phyloP scores from a whole-genome alignment of 495 filamentous ascomycete genomes.

The Penicillium soppii region DNA sequence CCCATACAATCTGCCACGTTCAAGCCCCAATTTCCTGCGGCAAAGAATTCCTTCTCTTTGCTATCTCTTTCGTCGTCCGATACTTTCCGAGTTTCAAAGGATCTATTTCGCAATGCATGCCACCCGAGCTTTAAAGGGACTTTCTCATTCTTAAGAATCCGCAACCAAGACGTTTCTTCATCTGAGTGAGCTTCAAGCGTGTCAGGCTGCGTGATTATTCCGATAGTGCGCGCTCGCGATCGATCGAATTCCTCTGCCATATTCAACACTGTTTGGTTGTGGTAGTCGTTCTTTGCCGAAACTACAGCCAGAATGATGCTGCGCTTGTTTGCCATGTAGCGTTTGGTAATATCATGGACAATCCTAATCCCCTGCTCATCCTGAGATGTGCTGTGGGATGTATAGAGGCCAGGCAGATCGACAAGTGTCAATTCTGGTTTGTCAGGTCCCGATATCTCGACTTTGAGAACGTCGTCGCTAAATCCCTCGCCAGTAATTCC shows the following conservation, averaged over 20 bases:
- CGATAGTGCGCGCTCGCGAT: conserved; percentile 45
- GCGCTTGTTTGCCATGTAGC: conserved; percentile 51
- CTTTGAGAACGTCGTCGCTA: conserved; percentile 47
- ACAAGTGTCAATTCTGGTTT: conserved; percentile 55
- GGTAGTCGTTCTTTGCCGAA: conserved; percentile 50
- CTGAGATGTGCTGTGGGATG: conserved; percentile 37
- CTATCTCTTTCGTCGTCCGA: conserved; percentile 32
- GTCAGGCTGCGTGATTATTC: conserved; percentile 55
- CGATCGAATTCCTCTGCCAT: conserved; percentile 45
- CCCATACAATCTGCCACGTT: conserved; percentile 32
- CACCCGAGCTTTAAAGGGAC: conserved; percentile 47
- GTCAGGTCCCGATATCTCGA: conserved; percentile 53
- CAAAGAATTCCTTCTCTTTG: conserved; percentile 43
- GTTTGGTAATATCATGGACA: conserved; percentile 44
- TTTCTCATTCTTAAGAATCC: conserved; percentile 45
- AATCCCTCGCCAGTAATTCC: conserved; percentile 44
- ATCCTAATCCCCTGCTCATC: conserved; percentile 41
- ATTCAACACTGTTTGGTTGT: conserved; percentile 46
- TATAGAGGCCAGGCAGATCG: conserved; percentile 55
- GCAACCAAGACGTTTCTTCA: conserved; percentile 36
- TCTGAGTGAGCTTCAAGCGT: conserved; percentile 37
- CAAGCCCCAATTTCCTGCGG: conserved; percentile 46
- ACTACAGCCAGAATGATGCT: conserved; percentile 55
- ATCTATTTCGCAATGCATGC: conserved; percentile 51
- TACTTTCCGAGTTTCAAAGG: conserved; percentile 33